A percentile compares a stretch with the other conserved stretches of the same genome.
These are phyloP conservation scores for Hygrophila difformis DNA, from an alignment of 257 asterid genomes.

Conservation along the genomic window DNA sequence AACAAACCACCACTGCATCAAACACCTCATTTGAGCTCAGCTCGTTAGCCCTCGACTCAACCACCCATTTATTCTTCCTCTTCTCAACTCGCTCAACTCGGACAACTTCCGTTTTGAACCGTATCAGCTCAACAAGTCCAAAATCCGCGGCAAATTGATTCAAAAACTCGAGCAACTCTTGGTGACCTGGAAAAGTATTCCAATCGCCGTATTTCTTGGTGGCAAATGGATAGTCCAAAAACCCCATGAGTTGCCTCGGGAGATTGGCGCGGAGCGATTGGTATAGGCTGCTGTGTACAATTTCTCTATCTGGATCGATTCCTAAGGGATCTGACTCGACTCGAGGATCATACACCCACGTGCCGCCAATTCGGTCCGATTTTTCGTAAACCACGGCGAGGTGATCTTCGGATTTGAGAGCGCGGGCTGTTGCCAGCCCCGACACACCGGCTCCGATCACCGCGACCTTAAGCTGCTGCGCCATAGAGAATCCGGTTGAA, in stretches of 20 bases:
- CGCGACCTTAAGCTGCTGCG: conserved; percentile 34
- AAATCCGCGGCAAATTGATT: conserved; percentile 33
- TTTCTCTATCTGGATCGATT: conserved; percentile 35
- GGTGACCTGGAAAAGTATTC: conserved; percentile 37
- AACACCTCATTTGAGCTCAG: conserved; percentile 21
- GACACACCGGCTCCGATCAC: conserved; percentile 57
- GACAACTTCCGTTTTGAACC: conserved; percentile 33
- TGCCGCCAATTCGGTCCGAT: conserved; percentile 39
- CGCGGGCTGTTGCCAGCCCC: conserved; percentile 40
- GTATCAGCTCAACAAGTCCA: conserved; percentile 32
- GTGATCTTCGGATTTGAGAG: conserved; percentile 34
- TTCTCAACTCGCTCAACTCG: conserved; percentile 28
- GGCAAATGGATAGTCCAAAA: conserved; percentile 38
- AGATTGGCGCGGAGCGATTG: conserved; percentile 40
- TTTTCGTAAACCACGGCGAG: conserved; percentile 33
- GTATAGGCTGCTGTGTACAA: conserved; percentile 40
- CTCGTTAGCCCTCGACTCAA: conserved; percentile 25
- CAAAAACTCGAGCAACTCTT: conserved; percentile 44
- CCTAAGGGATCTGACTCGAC: conserved; percentile 48
- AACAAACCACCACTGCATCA: conserved; percentile 51
- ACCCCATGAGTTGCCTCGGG: conserved; percentile 50
- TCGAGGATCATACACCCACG: conserved; percentile 41
- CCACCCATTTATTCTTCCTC: no score
- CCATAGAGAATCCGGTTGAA: not conserved
- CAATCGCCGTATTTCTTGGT: conserved; percentile 10